Conservation (phyloP, 177 flowering plant genomes). For the Vitis hybrid region DNA sequence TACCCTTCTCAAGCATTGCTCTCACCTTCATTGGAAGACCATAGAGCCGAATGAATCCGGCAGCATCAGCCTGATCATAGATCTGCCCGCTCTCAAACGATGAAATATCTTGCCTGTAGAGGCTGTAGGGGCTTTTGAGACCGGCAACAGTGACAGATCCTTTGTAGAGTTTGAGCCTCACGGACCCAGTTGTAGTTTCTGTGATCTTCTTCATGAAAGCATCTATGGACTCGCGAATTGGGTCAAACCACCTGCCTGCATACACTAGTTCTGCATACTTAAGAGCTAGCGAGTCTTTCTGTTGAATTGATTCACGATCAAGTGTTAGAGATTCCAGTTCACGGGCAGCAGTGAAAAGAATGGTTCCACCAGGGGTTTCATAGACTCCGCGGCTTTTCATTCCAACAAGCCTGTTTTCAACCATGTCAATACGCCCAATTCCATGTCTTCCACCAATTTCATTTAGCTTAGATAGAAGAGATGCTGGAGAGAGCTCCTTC, state of each 20-base stretch:
- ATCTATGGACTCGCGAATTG: constrained; percentile 82
- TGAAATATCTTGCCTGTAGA: constrained; percentile 87
- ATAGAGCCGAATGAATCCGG: constrained; percentile 83
- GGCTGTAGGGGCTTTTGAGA: constrained; percentile 65
- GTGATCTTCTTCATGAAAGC: constrained; percentile 92
- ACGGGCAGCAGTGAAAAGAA: constrained; percentile 69
- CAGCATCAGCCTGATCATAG: constrained; percentile 94
- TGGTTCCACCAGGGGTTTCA: constrained; percentile 97
- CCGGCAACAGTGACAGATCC: constrained; percentile 70
- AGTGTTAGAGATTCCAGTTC: constrained; percentile 91
- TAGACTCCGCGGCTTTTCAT: constrained; percentile 99
- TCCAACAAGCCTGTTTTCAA: constrained; percentile 91
- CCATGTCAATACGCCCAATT: constrained; percentile 88
- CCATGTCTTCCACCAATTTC: constrained; percentile 88
- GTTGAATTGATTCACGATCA: constrained; percentile 85
- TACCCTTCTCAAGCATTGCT: constrained; percentile 85
- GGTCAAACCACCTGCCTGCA: constrained; percentile 97
- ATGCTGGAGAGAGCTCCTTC: constrained; percentile 72
- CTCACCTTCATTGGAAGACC: constrained; percentile 89
- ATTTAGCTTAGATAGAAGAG: constrained; percentile 71
- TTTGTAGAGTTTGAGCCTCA: constrained; percentile 77
- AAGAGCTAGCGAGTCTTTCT: constrained; percentile 76
- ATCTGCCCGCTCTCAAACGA: constrained; percentile 83
- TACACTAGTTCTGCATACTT: constrained; percentile 95
- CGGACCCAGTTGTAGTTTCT: constrained; percentile 78